Evolutionary conservation across 345 rosid species (phyloP).

Genomic region (Salix udensis): DNA sequence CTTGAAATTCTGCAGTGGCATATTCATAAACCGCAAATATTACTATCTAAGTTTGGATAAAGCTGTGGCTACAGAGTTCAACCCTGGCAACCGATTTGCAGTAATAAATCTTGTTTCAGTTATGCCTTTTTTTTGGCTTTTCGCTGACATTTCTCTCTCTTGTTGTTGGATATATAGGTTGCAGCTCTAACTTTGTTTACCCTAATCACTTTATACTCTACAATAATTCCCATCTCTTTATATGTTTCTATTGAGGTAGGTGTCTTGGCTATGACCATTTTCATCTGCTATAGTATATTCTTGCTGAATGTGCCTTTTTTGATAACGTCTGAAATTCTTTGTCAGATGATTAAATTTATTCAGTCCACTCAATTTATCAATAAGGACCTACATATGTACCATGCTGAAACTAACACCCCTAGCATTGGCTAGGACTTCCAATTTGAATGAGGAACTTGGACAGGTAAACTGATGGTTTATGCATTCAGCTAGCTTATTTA

Average conservation of each 20-base stretch:
- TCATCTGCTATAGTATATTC: constrained; percentile 1
- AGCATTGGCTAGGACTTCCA: constrained; percentile 94
- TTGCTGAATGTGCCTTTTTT: constrained; percentile 14
- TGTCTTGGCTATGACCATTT: constrained; percentile 9
- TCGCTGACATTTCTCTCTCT: background rate
- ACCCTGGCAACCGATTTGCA: constrained; percentile 66
- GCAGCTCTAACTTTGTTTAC: constrained; percentile 73
- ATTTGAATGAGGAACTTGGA: constrained; percentile 98
- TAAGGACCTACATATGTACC: constrained; percentile 88
- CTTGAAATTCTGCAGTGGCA: constrained; percentile 61
- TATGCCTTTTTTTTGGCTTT: background rate
- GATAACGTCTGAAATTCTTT: constrained; percentile 13
- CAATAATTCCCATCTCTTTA: constrained; percentile 93
- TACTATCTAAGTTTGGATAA: constrained; percentile 57
- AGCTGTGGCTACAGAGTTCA: constrained; percentile 49
- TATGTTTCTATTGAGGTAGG: constrained; percentile 97
- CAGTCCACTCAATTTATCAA: constrained; percentile 95
- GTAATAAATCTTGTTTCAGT: constrained; percentile 42
- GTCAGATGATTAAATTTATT: constrained; percentile 94
- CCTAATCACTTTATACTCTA: constrained; percentile 84
- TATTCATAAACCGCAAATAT: constrained; percentile 71
- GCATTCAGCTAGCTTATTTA: constrained; percentile 1
- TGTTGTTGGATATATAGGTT: constrained; percentile 53
- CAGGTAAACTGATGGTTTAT: constrained; percentile 53
- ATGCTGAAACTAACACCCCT: constrained; percentile 88